phyloP scores from a whole-genome alignment of 371 early-diverging fungal species.

The Lichtheimia ornata region DNA sequence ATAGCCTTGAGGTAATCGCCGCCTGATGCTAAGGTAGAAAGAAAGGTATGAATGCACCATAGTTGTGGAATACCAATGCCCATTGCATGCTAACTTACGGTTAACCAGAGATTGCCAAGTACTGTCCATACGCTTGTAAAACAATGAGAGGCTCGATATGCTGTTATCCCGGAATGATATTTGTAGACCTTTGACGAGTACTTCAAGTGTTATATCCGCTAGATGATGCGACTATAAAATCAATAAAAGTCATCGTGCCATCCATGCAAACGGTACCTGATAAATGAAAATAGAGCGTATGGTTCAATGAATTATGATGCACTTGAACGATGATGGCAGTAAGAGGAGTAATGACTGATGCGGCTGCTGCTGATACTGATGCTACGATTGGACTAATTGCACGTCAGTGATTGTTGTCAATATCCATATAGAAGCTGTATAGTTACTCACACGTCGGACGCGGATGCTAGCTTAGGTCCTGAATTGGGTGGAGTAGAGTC shows the following conservation, averaged over 20 bases:
- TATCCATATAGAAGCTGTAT: background rate
- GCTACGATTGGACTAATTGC: background rate
- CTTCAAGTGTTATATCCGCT: conserved; percentile 54
- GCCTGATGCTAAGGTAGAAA: conserved; percentile 7
- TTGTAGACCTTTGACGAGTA: conserved; percentile 44
- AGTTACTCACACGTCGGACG: background rate
- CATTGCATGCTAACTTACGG: conserved; percentile 23
- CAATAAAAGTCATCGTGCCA: background rate
- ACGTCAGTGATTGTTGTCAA: background rate
- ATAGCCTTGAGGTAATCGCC: conserved; percentile 31
- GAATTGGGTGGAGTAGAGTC: background rate
- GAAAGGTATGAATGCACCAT: background rate
- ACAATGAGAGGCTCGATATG: conserved; percentile 45
- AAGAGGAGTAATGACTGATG: background rate
- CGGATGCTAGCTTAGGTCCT: background rate
- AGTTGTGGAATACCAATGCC: background rate
- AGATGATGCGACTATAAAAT: background rate
- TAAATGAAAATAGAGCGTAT: conserved; percentile 46
- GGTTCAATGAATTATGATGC: conserved; percentile 38
- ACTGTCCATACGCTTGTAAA: conserved; percentile 37
- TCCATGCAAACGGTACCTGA: conserved; percentile 31
- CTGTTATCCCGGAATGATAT: conserved; percentile 45
- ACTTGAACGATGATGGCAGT: conserved; percentile 42
- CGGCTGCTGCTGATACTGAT: background rate
- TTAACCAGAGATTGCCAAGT: conserved; percentile 33